Conservation (phyloP, 108 stramenopile species). For the Skeletonema grethae region DNA sequence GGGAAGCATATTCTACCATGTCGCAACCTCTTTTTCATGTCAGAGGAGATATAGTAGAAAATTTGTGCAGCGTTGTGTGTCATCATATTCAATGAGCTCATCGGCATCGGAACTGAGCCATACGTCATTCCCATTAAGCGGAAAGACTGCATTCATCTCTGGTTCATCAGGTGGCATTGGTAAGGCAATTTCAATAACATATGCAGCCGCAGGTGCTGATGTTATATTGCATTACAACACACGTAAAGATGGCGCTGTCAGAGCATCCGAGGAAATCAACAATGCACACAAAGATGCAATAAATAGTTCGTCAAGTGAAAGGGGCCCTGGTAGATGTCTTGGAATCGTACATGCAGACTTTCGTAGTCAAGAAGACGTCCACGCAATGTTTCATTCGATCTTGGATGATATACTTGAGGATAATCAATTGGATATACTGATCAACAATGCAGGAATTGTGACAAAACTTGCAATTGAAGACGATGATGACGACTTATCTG, state of each 20-base stretch:
- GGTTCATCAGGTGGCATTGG: constrained; percentile 72
- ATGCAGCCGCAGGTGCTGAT: constrained; percentile 51
- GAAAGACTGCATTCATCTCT: constrained; percentile 59
- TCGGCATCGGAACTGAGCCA: not conserved
- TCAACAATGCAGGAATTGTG: constrained; percentile 72
- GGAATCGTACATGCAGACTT: constrained; percentile 68
- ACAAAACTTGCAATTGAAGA: constrained; percentile 69
- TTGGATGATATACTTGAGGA: constrained; percentile 24
- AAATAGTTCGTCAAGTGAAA: not conserved
- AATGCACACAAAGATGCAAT: constrained; percentile 17
- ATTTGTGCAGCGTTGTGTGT: not conserved
- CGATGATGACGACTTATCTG: constrained; percentile 51
- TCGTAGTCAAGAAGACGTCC: constrained; percentile 35
- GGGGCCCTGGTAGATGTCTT: constrained; percentile 37
- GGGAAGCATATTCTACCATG: not conserved
- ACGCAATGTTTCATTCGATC: constrained; percentile 32
- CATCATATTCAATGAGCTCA: not conserved
- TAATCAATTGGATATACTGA: constrained; percentile 51
- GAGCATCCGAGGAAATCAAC: constrained; percentile 21
- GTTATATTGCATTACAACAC: constrained; percentile 65
- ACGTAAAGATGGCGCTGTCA: constrained; percentile 48
- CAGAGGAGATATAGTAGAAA: not conserved
- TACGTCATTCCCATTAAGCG: constrained; percentile 8
- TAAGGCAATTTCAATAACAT: constrained; percentile 46
- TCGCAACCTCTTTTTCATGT: not conserved